Base-by-base conservation (phyloP, 2,329 filamentous ascomycete genomes). In the Diaporthe sp. region DNA sequence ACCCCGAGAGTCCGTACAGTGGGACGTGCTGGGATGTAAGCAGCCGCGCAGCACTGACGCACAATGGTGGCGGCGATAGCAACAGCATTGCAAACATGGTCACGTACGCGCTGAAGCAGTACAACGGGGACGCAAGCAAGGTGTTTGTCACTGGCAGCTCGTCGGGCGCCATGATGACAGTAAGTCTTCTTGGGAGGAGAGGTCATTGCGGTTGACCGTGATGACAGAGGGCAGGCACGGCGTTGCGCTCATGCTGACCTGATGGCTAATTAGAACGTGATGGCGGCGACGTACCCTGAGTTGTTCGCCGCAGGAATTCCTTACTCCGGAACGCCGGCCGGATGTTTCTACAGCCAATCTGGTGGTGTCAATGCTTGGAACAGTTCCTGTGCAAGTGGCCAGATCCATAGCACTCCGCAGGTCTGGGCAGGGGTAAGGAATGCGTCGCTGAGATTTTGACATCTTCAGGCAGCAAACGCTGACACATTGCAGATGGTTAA, bases 11-110 rank as follows among this genome's bases (percentile, higher is more conserved):
- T 10, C 83, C 78, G 58, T 84, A 81, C 72, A 79, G 78, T n/a
- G 84, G 83, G 50, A 85, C 80, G 58, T 92, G 90, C 82, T 92
- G 90, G 86, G 90, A 92, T 77, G 90, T 92, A 4, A 86, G 88
- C 9, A 89, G 86, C 10, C 84, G 84, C 44, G 84, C 83, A 44
- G 83, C 87, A 0, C 81, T 90, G 15, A 86, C 85, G 3, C 88
- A 88, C 75, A 81, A 86, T 59, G 88, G 88, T 10, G 88, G 88
- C 4, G 87, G 86, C 13, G 86, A 88, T 77, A 87, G 84, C 75
- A 86, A 86, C 61, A 66, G 44, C 4, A 88, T 91, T 61, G 87
- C 85, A 42, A 88, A 86, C 78, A 90, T 90, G 88, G 87, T 89
- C 74, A 83, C 82, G 42, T 89, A 86, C 76, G 81, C 87, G 7